A percentile compares a stretch with the other conserved stretches of the same genome.
Evolutionary conservation across 83 land plant species (phyloP).

Genomic region (Picea abies): DNA sequence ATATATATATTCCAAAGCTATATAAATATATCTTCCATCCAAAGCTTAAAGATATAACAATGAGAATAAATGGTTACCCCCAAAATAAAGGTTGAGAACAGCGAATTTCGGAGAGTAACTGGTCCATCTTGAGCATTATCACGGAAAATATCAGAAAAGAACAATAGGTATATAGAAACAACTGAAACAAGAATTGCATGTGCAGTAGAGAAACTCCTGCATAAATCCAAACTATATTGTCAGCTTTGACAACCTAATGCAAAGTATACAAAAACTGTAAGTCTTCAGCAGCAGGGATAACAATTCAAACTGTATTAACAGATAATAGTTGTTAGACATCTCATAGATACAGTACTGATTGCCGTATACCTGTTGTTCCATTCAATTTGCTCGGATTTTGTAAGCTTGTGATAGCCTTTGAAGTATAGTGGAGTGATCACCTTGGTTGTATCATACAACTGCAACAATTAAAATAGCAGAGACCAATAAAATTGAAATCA

Average conservation of each 20-base stretch:
- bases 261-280: neutral
- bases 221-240: constrained; percentile 5
- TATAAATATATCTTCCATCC: too few relatives aligned
- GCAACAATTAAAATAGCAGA: neutral
- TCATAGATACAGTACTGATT: too few relatives aligned
- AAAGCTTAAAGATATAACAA: neutral
- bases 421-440: constrained; percentile 38
- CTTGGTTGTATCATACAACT: constrained; percentile 66
- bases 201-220: constrained; percentile 75
- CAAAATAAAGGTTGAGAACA: constrained; percentile 55
- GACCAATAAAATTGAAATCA: neutral
- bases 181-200: constrained; percentile 72
- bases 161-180: constrained; percentile 59
- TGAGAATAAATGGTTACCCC: constrained; percentile 46
- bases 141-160: constrained; percentile 63
- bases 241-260: neutral
- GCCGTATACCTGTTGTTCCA: constrained; percentile 69
- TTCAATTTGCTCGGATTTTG: constrained; percentile 58
- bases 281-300: neutral
- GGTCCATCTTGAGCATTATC: constrained; percentile 39
- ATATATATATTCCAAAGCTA: too few relatives aligned
- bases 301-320: neutral
- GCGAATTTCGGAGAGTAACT: constrained; percentile 52
- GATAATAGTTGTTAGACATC: too few relatives aligned
- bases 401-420: constrained; percentile 54